Percentiles rank a stretch among this genome's conserved stretches.
Evolutionary conservation across 2,329 filamentous ascomycete species (phyloP).

Genomic region (Xylariaceae sp.): DNA sequence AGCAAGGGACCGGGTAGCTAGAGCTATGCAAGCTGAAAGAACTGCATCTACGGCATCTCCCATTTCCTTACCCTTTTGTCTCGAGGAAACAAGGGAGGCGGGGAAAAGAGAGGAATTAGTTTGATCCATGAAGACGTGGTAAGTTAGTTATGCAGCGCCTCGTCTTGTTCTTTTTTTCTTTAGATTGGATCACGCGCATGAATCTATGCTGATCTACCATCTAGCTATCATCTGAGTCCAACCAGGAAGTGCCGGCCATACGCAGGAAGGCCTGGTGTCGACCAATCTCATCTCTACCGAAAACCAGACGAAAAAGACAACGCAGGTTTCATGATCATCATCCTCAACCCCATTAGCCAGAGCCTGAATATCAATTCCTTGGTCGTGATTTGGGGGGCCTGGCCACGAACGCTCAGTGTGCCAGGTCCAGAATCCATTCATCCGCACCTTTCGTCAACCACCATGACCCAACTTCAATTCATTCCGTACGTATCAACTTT

Average conservation of each 20-base stretch:
- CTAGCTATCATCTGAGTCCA: constrained; percentile 1
- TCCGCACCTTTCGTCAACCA: not conserved
- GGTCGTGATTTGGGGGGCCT: not conserved
- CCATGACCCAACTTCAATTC: not conserved
- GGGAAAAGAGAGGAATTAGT: too few species aligned
- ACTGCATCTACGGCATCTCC: too few species aligned
- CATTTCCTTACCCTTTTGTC: too few species aligned
- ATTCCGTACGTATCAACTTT: not conserved
- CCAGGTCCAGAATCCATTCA: not conserved
- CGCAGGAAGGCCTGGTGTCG: not conserved
- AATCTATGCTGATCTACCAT: constrained; percentile 3
- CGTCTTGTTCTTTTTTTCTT: too few species aligned
- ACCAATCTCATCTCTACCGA: not conserved
- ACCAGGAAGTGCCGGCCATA: not conserved
- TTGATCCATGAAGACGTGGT: too few species aligned
- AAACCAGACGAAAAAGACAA: not conserved
- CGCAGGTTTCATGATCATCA: not conserved
- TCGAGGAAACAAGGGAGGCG: too few species aligned
- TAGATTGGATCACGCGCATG: not conserved
- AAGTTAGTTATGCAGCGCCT: too few species aligned
- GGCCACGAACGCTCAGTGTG: not conserved
- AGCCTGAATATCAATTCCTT: not conserved
- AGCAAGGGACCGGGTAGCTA: too few species aligned
- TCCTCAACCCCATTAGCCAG: not conserved
- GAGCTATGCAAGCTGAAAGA: too few species aligned